Evolutionary conservation across 495 filamentous ascomycete genomes (phyloP), one percentile per base, ranked within the genome.

Genomic region (Aspergillus carlsbadensis): DNA sequence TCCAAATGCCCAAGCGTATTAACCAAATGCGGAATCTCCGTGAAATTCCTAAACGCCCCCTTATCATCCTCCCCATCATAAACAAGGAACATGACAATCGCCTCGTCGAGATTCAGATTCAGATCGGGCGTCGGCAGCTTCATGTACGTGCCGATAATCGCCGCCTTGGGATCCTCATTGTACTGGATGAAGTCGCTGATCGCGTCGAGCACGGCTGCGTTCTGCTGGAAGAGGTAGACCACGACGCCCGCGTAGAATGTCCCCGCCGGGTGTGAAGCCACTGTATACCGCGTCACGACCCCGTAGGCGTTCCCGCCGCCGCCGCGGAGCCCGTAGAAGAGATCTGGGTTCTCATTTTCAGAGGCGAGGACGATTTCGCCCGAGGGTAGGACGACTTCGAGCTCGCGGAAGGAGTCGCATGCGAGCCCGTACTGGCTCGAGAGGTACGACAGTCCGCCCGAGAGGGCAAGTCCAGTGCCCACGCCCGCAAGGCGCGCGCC

Each of bases 381-480:
- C 15, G 21, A 33, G 35, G 53, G 53, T n/a, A 56, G 53, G 31
- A 56, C 53, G 2, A 56, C 53, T 10, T 56, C 53, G 5, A 56
- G 53, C 14, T 46, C 34, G 14, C 53, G 53, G 44, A 56, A 56
- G n/a, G 53, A 56, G 53, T 56, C 53, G 10, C 53, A 56, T n/a
- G 53, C 53, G 6, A 56, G 17, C 6, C 53, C 53, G 22, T 56
- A 56, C 44, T 56, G 53, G 29, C 34, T 41, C 6, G 53, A 56
- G 21, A 56, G 53, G 35, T 56, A 56, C 20, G 53, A 56, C n/a
- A 56, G 44, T 10, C 53, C 53, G 11, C 53, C 53, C 0, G 53
- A 56, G 10, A 56, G 44, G 8, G 53, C 53, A 10, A 56, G 53
- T 0, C 53, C 53, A 2, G 53, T 56, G 6, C 53, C 53, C 1